Evolutionary conservation across 345 rosid genomes (phyloP).

Genomic region (Eucalyptus marginata): DNA sequence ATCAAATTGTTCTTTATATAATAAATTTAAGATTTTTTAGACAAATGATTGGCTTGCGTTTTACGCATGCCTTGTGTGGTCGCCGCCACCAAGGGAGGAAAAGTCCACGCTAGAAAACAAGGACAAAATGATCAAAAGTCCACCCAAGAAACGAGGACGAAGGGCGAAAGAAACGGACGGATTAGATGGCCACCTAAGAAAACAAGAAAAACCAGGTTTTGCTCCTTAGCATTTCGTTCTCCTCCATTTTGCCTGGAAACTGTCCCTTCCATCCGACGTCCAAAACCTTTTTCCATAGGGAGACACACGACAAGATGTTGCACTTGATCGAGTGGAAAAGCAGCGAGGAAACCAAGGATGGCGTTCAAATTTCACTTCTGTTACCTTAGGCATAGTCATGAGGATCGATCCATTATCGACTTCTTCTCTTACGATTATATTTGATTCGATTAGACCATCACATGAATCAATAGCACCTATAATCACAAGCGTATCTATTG

Average conservation of each 20-base stretch:
- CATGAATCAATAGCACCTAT: rapidly evolving
- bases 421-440: rapidly evolving
- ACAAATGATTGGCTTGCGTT: background rate
- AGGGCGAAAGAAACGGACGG: background rate
- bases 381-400: background rate
- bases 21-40: rapidly evolving
- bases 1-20: too few species aligned
- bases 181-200: background rate
- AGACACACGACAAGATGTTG: background rate
- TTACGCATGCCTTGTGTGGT: background rate
- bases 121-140: background rate
- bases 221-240: background rate
- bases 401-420: background rate
- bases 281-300: background rate
- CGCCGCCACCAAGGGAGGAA: background rate
- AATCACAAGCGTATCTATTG: background rate
- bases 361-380: background rate
- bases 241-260: background rate
- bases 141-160: background rate
- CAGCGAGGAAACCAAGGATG: background rate
- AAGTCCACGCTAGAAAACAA: background rate
- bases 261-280: background rate
- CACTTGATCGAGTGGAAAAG: background rate
- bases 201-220: background rate
- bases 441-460: background rate